Base-by-base conservation (phyloP, 139 green algal genomes). In the Chlorokybus atmophyticus region DNA sequence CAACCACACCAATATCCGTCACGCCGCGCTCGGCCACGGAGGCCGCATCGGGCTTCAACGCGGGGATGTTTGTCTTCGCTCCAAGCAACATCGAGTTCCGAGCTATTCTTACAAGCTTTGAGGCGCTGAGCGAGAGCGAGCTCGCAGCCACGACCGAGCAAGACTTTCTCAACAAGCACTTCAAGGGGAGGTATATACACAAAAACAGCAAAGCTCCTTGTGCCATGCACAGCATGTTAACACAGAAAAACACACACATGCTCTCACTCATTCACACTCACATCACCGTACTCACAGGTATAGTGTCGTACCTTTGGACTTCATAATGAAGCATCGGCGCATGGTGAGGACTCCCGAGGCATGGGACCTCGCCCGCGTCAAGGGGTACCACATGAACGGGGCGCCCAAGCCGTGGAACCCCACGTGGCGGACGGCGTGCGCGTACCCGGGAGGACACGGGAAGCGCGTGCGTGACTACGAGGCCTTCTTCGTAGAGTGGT, bases 311-410 rank as follows among this genome's bases (percentile, higher is more conserved):
- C 54, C 54, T 4, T 40, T 61, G 25, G 54, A 61, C 54, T 52
- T 52, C 47, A 35, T 67, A 5, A 50, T 50, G 28, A 59, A 67
- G 50, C 59, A 67, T 39, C 59, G 59, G 23, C 44, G 59, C 4
- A 52, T 59, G 19, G 59, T 67, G 31, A 51, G 42, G 17, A 35
- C 58, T 32, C 40, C 51, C 27, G n/a, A 14, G 24, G n/a, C 41
- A 2, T 67, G 59, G 59, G 50, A 67, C 59, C 21, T 58, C 38
- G 21, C 39, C n/a, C 49, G 59, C 32, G 48, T 67, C 3, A 19
- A 27, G 31, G 59, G 48, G 21, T 67, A 59, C 50, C 59, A 67
- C 59, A 67, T 67, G 59, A 67, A 67, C 59, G 59, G 59, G 26
- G 24, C 17, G 32, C 59, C 59, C 31, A 67, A 67, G 4, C 59